Conservation (phyloP, 345 rosid species). For the Geranium rotundifolium region DNA sequence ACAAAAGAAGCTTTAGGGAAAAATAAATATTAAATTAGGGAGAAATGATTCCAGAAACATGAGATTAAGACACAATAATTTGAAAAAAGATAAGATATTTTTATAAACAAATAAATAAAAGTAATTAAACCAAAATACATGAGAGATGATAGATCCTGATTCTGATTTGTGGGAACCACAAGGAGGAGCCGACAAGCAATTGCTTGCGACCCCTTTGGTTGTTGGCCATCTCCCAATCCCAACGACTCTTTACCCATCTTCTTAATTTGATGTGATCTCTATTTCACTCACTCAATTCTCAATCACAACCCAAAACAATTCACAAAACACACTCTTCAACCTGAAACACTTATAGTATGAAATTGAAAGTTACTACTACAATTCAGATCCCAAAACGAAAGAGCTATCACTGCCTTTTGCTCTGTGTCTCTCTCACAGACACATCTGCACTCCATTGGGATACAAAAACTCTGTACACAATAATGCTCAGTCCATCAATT, state of each 20-base stretch:
- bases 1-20: not conserved
- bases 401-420: no score
- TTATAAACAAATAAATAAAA: no score
- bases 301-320: slow-evolving; percentile 1
- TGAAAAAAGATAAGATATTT: no score
- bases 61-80: slow-evolving; percentile 3
- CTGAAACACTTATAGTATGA: no score
- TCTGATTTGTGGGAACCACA: slow-evolving; percentile 46
- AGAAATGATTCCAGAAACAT: slow-evolving; percentile 1
- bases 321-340: not conserved
- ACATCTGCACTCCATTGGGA: not conserved
- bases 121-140: no score
- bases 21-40: slow-evolving; percentile 1
- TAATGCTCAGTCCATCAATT: slow-evolving; percentile 13
- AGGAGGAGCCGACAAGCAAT: slow-evolving; percentile 22
- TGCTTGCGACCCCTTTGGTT: slow-evolving; percentile 23
- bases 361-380: no score
- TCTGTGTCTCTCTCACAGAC: no score
- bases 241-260: slow-evolving; percentile 2
- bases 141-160: slow-evolving; percentile 27
- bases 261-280: not conserved
- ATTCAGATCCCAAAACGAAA: no score
- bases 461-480: not conserved
- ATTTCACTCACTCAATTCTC: not conserved
- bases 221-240: slow-evolving; percentile 24